Conservation (phyloP, 164 flowering plant genomes). For the Umbellularia californica region DNA sequence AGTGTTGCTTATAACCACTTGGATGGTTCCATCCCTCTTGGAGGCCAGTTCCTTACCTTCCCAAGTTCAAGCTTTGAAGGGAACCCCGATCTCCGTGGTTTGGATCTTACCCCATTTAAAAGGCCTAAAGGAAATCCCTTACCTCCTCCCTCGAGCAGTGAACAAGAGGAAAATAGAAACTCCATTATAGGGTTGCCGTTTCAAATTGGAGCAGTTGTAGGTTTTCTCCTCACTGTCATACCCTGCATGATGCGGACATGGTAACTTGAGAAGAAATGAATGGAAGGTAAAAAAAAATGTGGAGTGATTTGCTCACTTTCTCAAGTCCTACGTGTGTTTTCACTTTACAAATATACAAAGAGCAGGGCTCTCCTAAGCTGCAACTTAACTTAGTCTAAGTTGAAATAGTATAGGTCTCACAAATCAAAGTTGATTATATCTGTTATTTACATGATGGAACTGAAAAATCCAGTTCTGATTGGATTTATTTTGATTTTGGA, state of each 20-base stretch:
- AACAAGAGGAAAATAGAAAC: background rate
- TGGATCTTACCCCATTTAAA: constrained; percentile 20
- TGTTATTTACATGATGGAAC: too few relatives aligned
- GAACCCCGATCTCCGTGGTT: constrained; percentile 45
- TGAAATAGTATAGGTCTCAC: too few relatives aligned
- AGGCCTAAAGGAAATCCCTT: background rate
- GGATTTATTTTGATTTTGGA: too few relatives aligned
- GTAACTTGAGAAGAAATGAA: too few relatives aligned
- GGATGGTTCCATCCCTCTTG: constrained; percentile 56
- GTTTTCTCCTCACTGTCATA: constrained; percentile 38
- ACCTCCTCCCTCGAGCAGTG: background rate
- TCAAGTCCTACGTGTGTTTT: too few relatives aligned
- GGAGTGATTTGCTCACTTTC: too few relatives aligned
- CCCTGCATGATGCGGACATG: constrained; percentile 9
- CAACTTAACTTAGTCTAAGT: too few relatives aligned
- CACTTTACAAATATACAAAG: too few relatives aligned
- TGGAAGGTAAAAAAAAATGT: too few relatives aligned
- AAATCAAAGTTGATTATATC: too few relatives aligned
- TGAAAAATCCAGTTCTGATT: too few relatives aligned
- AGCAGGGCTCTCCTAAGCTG: too few relatives aligned
- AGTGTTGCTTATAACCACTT: constrained; percentile 74
- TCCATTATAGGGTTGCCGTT: constrained; percentile 33
- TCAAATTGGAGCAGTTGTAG: constrained; percentile 43
- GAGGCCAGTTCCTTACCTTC: constrained; percentile 66
- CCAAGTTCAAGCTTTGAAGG: constrained; percentile 58